Evolutionary conservation across 2,329 filamentous ascomycete genomes (phyloP), one percentile per base, ranked within the genome.

Genomic region (Phyllosticta citriasiana): DNA sequence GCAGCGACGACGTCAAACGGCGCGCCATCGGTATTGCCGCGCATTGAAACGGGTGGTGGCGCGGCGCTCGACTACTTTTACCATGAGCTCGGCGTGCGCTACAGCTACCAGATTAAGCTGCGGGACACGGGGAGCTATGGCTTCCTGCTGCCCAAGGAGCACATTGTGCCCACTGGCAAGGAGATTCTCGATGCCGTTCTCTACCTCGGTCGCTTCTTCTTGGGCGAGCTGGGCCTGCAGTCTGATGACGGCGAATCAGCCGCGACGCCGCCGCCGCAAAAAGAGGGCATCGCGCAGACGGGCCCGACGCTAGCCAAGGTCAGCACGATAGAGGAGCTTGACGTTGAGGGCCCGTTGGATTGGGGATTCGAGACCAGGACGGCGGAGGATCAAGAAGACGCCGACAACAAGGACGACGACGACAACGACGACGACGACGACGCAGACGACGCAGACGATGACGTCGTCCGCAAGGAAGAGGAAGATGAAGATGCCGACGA

Each of bases 51-150:
- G 0, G 85, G 87, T 3, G 92, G 93, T 50, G 93, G 93, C 2
- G 92, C 89, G 56, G 90, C 89, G 1, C 84, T 97, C 52, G 94
- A 97, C 74, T 97, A 89, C 85, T 96, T 99, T 74, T 96, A 96
- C 72, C 89, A 96, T 67, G 88, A 95, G 68, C 76, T 97, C 64
- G 79, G 82, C 55, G 89, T 93, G 19, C 86, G 84, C 64, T 96
- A 90, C 72, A 89, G 91, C 62, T 97, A 95, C 72, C 94, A 97
- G 78, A 88, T 94, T 75, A 97, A 97, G 77, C 79, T 99, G 27
- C 82, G 94, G 56, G 94, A 99, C 72, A 94, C 89, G 0, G 94
- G 94, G 9, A 94, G 86, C 71, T 97, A 97, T 72, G 94, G 94
- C 0, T 99, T 97, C 72, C 77, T 99, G 55, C 78, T 97, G 3